phyloP scores from a whole-genome alignment of 2,329 filamentous ascomycete genomes.

The Colletotrichum coccodes region DNA sequence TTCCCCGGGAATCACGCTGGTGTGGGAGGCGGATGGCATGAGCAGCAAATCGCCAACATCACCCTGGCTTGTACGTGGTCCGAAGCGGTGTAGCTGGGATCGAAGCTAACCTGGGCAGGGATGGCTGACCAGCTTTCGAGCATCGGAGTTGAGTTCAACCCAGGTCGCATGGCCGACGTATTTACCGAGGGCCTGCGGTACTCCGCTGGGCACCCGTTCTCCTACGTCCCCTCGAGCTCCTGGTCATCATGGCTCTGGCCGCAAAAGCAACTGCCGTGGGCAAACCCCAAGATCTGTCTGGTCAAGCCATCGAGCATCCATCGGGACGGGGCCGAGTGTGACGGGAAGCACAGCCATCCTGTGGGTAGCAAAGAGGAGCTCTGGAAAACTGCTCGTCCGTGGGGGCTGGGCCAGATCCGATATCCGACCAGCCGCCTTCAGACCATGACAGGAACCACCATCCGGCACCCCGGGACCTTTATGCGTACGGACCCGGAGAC shows the following conservation, averaged over 20 bases:
- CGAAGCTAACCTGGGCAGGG: constrained; percentile 45
- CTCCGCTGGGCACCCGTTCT: background rate
- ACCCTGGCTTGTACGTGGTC: constrained; percentile 48
- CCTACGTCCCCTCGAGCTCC: background rate
- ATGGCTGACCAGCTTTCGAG: constrained; percentile 66
- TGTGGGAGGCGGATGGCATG: constrained; percentile 73
- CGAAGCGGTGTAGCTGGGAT: background rate
- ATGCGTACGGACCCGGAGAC: constrained; percentile 53
- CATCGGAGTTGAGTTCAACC: constrained; percentile 60
- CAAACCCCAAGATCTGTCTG: constrained; percentile 4
- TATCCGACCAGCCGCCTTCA: constrained; percentile 53
- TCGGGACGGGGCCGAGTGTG: constrained; percentile 51
- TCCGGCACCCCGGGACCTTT: constrained; percentile 59
- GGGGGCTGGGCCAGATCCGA: constrained; percentile 56
- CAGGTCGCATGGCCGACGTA: constrained; percentile 19
- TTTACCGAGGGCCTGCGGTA: constrained; percentile 1
- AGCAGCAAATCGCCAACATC: constrained; percentile 55
- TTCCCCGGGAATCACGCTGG: constrained; percentile 79
- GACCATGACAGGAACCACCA: constrained; percentile 52
- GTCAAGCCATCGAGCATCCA: constrained; percentile 9
- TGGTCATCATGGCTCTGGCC: constrained; percentile 1
- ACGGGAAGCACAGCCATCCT: constrained; percentile 38
- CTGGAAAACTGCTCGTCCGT: constrained; percentile 53
- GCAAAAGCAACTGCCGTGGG: background rate
- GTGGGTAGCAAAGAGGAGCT: constrained; percentile 35